Percentiles rank a stretch among this genome's conserved stretches.
phyloP scores from a whole-genome alignment of 495 filamentous ascomycete species.

The Hypoxylon intermedium region DNA sequence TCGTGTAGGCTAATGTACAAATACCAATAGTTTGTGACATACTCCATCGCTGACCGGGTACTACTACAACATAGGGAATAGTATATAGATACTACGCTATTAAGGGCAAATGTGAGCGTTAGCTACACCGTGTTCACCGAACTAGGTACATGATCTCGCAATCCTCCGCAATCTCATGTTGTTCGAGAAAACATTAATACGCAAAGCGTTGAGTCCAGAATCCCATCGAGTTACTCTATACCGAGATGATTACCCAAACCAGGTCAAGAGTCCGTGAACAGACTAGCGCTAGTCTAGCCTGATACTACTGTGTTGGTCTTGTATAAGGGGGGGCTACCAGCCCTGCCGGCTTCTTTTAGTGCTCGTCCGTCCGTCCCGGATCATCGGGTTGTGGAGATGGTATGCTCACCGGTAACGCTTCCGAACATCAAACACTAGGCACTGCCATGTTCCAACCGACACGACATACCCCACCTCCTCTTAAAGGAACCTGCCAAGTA shows the following conservation, averaged over 20 bases:
- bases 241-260: conserved; percentile 4
- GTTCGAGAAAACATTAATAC: conserved; percentile 15
- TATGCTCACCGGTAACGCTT: conserved; percentile 6
- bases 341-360: conserved; percentile 2
- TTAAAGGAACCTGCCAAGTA: too few relatives aligned
- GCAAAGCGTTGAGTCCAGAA: neutral
- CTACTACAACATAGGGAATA: conserved; percentile 8
- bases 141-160: conserved; percentile 5
- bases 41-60: neutral
- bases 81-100: conserved; percentile 5
- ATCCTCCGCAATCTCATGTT: conserved; percentile 22
- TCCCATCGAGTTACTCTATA: conserved; percentile 12
- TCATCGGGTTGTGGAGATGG: conserved; percentile 21
- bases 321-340: conserved; percentile 1
- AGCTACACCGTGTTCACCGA: neutral
- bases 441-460: conserved; percentile 7
- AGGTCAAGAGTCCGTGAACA: conserved; percentile 11
- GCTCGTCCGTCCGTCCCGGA: conserved; percentile 20
- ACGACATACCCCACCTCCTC: too few relatives aligned
- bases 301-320: conserved; percentile 14
- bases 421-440: neutral
- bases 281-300: conserved; percentile 6
- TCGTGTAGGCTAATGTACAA: conserved; percentile 15
- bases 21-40: conserved; percentile 12
- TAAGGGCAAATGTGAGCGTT: conserved; percentile 3